phyloP scores from a whole-genome alignment of 768 basidiomycete species.

The Amanita pallidorosea region DNA sequence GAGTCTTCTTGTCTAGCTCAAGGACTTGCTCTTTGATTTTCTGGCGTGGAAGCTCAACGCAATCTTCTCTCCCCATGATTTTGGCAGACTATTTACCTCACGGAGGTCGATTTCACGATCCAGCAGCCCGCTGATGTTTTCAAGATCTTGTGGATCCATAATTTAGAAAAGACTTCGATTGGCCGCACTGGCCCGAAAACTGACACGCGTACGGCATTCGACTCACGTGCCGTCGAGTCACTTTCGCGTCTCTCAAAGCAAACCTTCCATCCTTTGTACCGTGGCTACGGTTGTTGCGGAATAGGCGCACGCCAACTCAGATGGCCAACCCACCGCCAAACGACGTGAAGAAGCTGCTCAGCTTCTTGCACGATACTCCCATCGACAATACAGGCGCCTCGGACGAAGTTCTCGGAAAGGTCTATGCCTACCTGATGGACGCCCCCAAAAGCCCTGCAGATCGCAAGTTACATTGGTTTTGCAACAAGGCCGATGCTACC shows the following conservation, averaged over 20 bases:
- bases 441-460: constrained; percentile 22
- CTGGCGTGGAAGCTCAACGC: constrained; percentile 24
- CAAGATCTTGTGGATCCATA: constrained; percentile 4
- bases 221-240: constrained; percentile 1
- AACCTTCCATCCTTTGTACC: background rate
- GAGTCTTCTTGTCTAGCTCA: constrained; percentile 65
- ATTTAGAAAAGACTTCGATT: background rate
- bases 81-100: constrained; percentile 2
- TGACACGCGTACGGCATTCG: background rate
- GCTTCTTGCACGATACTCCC: constrained; percentile 46
- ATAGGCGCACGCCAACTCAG: background rate
- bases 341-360: constrained; percentile 39
- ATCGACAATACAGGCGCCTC: constrained; percentile 37
- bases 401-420: constrained; percentile 34
- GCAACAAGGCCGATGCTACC: constrained; percentile 43
- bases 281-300: background rate
- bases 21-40: constrained; percentile 73
- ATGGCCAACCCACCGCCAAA: constrained; percentile 2
- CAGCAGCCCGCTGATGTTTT: constrained; percentile 1
- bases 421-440: constrained; percentile 47
- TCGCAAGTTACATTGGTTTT: constrained; percentile 72
- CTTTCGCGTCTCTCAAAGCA: background rate
- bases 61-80: background rate
- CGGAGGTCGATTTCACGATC: constrained; percentile 2
- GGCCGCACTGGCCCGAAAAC: no score